phyloP scores from a whole-genome alignment of 2,329 filamentous ascomycete genomes.

The Xylaria sp. region DNA sequence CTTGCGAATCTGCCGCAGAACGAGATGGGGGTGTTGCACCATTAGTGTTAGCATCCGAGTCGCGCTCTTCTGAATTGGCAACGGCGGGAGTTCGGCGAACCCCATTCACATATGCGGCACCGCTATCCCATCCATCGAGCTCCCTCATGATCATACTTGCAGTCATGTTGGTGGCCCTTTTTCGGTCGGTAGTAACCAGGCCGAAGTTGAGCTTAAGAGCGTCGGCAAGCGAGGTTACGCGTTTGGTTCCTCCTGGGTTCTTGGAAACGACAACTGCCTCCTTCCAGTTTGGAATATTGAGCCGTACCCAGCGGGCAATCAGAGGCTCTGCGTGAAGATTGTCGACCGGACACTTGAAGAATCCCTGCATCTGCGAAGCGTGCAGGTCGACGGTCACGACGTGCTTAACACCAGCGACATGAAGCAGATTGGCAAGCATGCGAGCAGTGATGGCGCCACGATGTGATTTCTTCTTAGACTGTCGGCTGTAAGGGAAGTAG shows the following conservation, averaged over 20 bases:
- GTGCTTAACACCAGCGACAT: conserved; percentile 94
- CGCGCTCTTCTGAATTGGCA: conserved; percentile 41
- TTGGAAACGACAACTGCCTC: conserved; percentile 97
- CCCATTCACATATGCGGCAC: conserved; percentile 43
- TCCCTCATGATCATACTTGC: conserved; percentile 81
- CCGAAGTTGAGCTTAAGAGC: conserved; percentile 97
- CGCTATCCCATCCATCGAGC: conserved; percentile 63
- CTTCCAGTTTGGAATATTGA: conserved; percentile 86
- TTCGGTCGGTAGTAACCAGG: conserved; percentile 88
- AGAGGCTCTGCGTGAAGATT: conserved; percentile 96
- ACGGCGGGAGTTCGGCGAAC: conserved; percentile 42
- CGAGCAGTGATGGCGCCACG: conserved; percentile 95
- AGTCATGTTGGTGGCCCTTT: conserved; percentile 72
- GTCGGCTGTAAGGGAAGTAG: conserved; percentile 98
- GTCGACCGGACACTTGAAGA: conserved; percentile 97
- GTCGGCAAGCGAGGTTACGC: conserved; percentile 95
- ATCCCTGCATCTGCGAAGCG: conserved; percentile 98
- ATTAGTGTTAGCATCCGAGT: conserved; percentile 49
- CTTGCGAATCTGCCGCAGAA: conserved; percentile 54
- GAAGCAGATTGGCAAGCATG: conserved; percentile 94
- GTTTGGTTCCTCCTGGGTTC: conserved; percentile 96
- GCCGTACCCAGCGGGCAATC: conserved; percentile 93
- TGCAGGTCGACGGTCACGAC: conserved; percentile 98
- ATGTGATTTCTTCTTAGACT: conserved; percentile 99
- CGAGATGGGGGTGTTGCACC: conserved; percentile 42